Evolutionary conservation across 2,329 filamentous ascomycete species (phyloP).

Genomic region (Colletotrichum orbiculare): DNA sequence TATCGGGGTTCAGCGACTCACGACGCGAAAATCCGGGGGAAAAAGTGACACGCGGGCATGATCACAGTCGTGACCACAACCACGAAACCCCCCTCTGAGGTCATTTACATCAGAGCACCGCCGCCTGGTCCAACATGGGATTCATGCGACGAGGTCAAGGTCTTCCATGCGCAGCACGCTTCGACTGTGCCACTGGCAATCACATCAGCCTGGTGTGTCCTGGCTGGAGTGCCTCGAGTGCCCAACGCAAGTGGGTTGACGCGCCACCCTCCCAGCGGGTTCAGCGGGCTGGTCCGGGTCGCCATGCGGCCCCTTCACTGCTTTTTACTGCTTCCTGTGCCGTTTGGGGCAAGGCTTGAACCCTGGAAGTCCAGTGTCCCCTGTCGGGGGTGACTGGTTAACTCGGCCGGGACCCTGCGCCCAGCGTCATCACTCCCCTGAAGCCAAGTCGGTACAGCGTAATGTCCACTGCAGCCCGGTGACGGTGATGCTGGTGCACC

Average conservation of each 20-base stretch:
- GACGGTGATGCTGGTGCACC: background rate
- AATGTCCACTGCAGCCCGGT: background rate
- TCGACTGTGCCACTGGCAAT: conserved; percentile 9
- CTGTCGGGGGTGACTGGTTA: background rate
- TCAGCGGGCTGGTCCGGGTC: conserved; percentile 1
- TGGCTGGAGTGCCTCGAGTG: conserved; percentile 6
- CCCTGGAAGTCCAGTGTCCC: conserved; percentile 5
- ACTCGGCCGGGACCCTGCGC: conserved; percentile 32
- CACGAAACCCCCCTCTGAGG: too few relatives aligned
- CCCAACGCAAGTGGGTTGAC: background rate
- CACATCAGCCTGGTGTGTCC: conserved; percentile 7
- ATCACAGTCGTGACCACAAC: too few relatives aligned
- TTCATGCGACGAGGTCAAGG: conserved; percentile 9
- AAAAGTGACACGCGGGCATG: too few relatives aligned
- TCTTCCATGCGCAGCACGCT: conserved; percentile 8
- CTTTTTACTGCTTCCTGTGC: background rate
- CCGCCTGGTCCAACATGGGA: conserved; percentile 9
- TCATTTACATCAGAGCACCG: conserved; percentile 12
- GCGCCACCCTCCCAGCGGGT: background rate
- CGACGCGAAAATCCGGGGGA: too few relatives aligned
- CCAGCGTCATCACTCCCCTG: conserved; percentile 28
- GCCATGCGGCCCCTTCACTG: conserved; percentile 15
- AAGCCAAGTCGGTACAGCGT: background rate
- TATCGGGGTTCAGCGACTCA: too few relatives aligned
- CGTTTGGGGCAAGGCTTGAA: background rate